A percentile compares a stretch with the other conserved stretches of the same genome.
These are phyloP conservation scores for Ogataea populi-albae DNA, from an alignment of 805 yeast genomes.

Conservation along the genomic window DNA sequence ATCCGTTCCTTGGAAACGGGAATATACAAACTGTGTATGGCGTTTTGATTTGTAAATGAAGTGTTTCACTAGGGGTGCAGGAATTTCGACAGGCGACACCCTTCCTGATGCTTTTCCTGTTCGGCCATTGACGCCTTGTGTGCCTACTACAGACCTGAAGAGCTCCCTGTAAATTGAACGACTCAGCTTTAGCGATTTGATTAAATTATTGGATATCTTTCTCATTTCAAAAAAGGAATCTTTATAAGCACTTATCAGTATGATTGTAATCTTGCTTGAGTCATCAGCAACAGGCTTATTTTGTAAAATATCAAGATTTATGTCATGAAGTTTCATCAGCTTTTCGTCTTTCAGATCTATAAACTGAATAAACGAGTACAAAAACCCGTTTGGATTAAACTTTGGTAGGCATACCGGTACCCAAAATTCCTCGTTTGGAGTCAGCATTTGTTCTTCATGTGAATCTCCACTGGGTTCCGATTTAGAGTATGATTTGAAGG, in stretches of 20 bases:
- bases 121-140: constrained; percentile 28
- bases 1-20: constrained; percentile 23
- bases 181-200: constrained; percentile 39
- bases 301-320: constrained; percentile 21
- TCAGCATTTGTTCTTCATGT: constrained; percentile 15
- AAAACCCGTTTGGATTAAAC: constrained; percentile 83
- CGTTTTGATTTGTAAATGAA: constrained; percentile 74
- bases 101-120: constrained; percentile 35
- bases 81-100: constrained; percentile 48
- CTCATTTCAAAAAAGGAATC: constrained; percentile 78
- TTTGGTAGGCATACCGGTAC: constrained; percentile 89
- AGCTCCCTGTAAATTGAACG: constrained; percentile 33
- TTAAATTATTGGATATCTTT: constrained; percentile 51
- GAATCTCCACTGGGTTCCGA: constrained; percentile 2
- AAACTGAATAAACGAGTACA: constrained; percentile 75
- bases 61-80: constrained; percentile 64
- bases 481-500: constrained; percentile 40
- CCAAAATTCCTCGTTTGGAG: constrained; percentile 76
- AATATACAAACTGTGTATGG: constrained; percentile 57
- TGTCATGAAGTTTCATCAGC: constrained; percentile 29
- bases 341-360: constrained; percentile 38
- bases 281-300: constrained; percentile 16
- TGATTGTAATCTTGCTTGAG: constrained; percentile 37
- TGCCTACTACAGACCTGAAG: constrained; percentile 27
- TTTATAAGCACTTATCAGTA: constrained; percentile 64